A percentile compares a stretch with the other conserved stretches of the same genome.
phyloP scores from a whole-genome alignment of 768 basidiomycete species.

The Mycena venus region DNA sequence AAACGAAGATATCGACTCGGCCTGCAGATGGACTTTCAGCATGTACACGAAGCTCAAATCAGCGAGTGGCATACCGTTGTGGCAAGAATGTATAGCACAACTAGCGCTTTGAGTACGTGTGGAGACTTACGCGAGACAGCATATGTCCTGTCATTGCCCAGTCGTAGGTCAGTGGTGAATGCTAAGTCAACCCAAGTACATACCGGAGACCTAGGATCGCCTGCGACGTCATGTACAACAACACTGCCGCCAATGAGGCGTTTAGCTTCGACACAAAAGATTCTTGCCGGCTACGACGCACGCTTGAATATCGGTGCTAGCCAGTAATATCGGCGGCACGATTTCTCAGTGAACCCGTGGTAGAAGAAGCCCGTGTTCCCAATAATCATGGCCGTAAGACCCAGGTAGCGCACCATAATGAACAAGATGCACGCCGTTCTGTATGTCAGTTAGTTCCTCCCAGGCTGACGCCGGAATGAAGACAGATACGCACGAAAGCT shows the following conservation, averaged over 20 bases:
- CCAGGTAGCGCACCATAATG: conserved; percentile 32
- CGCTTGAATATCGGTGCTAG: conserved; percentile 26
- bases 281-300: not conserved
- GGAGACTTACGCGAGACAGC: conserved; percentile 26
- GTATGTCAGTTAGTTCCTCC: not conserved
- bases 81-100: conserved; percentile 7
- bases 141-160: conserved; percentile 8
- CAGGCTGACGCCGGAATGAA: not conserved
- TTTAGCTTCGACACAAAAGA: not conserved
- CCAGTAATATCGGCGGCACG: conserved; percentile 17
- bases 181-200: not conserved
- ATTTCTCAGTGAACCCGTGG: conserved; percentile 21
- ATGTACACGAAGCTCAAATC: not conserved
- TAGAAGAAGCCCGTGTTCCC: conserved; percentile 29
- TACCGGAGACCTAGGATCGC: conserved; percentile 21
- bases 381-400: conserved; percentile 13
- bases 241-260: not conserved
- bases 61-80: conserved; percentile 2
- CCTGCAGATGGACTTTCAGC: not conserved
- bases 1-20: not conserved
- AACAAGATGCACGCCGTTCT: conserved; percentile 30
- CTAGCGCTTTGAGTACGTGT: not conserved
- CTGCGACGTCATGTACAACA: conserved; percentile 23
- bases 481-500: conserved; percentile 4
- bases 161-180: not conserved